Conservation (phyloP, 73 alveolate species). For the Diophrys sp. region DNA sequence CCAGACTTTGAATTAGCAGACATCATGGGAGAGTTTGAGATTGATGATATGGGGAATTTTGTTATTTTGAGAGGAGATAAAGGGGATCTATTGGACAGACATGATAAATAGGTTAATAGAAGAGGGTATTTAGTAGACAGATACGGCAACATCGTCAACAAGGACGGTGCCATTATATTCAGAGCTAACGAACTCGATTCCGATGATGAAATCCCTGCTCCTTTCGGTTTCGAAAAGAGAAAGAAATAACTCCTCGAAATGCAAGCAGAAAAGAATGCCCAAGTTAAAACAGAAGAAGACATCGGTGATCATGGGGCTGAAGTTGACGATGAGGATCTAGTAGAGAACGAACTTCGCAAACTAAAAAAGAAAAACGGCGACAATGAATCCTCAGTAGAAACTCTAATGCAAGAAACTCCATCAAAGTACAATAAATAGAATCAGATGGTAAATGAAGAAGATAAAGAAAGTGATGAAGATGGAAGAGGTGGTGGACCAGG, state of each 20-base stretch:
- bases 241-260: constrained; percentile 29
- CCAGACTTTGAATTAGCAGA: constrained; percentile 63
- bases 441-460: constrained; percentile 8
- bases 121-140: constrained; percentile 60
- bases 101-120: constrained; percentile 48
- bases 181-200: constrained; percentile 43
- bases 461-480: constrained; percentile 16
- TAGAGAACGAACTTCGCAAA: constrained; percentile 41
- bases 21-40: constrained; percentile 60
- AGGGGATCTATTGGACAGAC: constrained; percentile 41
- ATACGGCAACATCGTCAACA: constrained; percentile 47
- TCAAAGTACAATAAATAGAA: constrained; percentile 31
- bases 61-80: constrained; percentile 27
- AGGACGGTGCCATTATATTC: constrained; percentile 39
- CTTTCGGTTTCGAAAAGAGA: constrained; percentile 59
- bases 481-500: neutral
- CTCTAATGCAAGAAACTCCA: constrained; percentile 51
- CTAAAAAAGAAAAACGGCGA: constrained; percentile 31
- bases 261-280: constrained; percentile 32
- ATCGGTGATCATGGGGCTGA: neutral
- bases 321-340: constrained; percentile 44
- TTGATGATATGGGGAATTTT: constrained; percentile 55
- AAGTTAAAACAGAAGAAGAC: neutral
- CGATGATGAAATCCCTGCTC: constrained; percentile 67
- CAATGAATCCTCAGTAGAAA: constrained; percentile 36